phyloP scores from a whole-genome alignment of 805 yeast species.

The Zygoascus biomembranicola region DNA sequence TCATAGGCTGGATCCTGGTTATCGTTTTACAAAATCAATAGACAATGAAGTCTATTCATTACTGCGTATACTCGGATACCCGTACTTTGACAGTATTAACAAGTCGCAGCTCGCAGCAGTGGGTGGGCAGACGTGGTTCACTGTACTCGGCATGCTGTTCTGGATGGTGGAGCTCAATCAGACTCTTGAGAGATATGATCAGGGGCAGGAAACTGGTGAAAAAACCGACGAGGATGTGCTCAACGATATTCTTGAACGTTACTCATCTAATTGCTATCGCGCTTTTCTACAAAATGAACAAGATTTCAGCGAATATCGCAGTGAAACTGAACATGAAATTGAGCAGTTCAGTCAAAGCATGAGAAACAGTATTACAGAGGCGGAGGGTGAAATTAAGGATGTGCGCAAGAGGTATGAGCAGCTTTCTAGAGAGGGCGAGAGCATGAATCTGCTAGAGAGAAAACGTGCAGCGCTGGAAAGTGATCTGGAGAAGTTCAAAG shows the following conservation, averaged over 20 bases:
- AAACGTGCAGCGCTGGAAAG: constrained; percentile 57
- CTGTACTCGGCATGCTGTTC: constrained; percentile 69
- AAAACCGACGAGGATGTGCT: constrained; percentile 36
- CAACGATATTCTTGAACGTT: constrained; percentile 48
- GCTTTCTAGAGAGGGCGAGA: constrained; percentile 37
- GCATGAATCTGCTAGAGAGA: constrained; percentile 44
- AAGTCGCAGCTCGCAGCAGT: constrained; percentile 85
- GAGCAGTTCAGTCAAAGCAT: constrained; percentile 43
- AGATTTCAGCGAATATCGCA: constrained; percentile 46
- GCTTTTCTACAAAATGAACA: constrained; percentile 58
- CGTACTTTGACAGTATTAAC: constrained; percentile 70
- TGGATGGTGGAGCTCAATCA: constrained; percentile 63
- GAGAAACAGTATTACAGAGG: constrained; percentile 36
- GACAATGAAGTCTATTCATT: constrained; percentile 70
- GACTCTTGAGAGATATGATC: constrained; percentile 35
- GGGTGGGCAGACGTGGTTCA: constrained; percentile 80
- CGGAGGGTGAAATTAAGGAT: constrained; percentile 35
- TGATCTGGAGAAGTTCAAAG: constrained; percentile 62
- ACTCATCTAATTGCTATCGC: constrained; percentile 58
- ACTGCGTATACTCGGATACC: constrained; percentile 61
- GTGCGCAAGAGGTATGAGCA: constrained; percentile 35
- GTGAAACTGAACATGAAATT: constrained; percentile 51
- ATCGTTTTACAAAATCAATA: constrained; percentile 54
- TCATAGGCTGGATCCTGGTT: constrained; percentile 69
- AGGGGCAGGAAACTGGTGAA: constrained; percentile 26